Base-by-base conservation (phyloP, 345 rosid genomes). In the Cardamine occulta region DNA sequence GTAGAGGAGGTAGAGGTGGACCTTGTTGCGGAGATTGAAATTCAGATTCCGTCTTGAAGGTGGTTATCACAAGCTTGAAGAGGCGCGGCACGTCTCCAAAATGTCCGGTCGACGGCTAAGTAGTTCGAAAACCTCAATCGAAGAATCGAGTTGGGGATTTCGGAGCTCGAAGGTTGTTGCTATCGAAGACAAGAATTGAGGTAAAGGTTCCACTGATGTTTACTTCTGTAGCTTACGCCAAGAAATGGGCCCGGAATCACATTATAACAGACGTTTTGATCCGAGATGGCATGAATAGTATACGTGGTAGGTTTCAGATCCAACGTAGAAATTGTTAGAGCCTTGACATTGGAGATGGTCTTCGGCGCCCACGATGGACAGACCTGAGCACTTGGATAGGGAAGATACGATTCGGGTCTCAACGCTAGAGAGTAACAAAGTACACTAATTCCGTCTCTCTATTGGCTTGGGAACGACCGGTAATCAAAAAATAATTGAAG, bases 271-370 rank as follows among this genome's bases (percentile, higher is more conserved):
- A 95, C 81, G 90, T 88, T 88, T 95, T 37, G 97, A 92, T 78
- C 97, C 99, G 37, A 89, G 97, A 19, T 95, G 99, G 99, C 91
- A 95, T 65, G 97, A 91, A 81, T 97, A 92, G 87, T 92, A 95
- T 79, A 92, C 99, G 24, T 95, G 99, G 99, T 97, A 95, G 84
- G 99, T 95, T 13, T 95, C 92, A 34, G 99, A 95, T 63, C 99
- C 82, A 92, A 97, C 0, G 97, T 95, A 6, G 80, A 92, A 57
- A 95, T 97, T 0, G 57, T 90, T 1, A 96, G 89, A 0, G 97
- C 92, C 0, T 95, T 95, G 99, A 95, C 79, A 92, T 55, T 87
- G 99, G 97, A 89, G 2, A 90, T 95, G 97, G 87, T 88, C 52
- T 81, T 84, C 0, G 96, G 86, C 23, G 58, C 26, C 29, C 57